These are phyloP conservation scores for Aphanomyces astaci DNA, from an alignment of 352 stramenopile genomes.

Conservation along the genomic window DNA sequence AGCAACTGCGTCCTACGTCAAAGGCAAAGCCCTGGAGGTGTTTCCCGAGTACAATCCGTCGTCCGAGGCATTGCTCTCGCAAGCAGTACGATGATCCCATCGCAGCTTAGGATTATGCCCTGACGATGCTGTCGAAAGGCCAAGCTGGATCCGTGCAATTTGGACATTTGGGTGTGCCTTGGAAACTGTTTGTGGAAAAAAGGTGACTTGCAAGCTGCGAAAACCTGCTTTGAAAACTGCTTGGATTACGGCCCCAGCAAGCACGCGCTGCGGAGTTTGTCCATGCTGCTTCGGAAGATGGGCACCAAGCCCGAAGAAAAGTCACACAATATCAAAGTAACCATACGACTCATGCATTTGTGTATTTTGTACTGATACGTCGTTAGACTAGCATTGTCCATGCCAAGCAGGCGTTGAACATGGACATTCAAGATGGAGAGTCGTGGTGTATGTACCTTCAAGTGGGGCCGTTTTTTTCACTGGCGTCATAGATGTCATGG, in stretches of 20 bases:
- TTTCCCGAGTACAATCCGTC: slow-evolving; percentile 14
- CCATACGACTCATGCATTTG: background rate
- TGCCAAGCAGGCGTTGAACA: slow-evolving; percentile 14
- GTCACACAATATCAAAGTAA: slow-evolving; percentile 10
- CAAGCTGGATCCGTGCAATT: slow-evolving; percentile 22
- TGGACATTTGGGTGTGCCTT: slow-evolving; percentile 12
- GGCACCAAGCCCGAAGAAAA: slow-evolving; percentile 14
- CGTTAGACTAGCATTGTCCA: slow-evolving; percentile 6
- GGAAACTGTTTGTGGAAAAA: slow-evolving; percentile 24
- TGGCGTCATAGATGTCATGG: slow-evolving; percentile 19
- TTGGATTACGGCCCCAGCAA: slow-evolving; percentile 16
- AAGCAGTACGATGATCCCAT: background rate
- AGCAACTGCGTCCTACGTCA: slow-evolving; percentile 9
- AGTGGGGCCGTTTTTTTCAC: background rate
- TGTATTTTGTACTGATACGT: background rate
- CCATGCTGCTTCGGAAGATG: slow-evolving; percentile 14
- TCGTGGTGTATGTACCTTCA: slow-evolving; percentile 20
- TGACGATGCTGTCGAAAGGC: background rate
- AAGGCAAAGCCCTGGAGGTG: slow-evolving; percentile 18
- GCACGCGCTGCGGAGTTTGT: slow-evolving; percentile 18
- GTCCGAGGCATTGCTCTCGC: slow-evolving; percentile 9
- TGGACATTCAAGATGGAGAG: slow-evolving; percentile 16
- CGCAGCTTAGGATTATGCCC: background rate
- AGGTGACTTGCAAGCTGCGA: slow-evolving; percentile 5
- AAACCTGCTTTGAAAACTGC: slow-evolving; percentile 21